A percentile compares a stretch with the other conserved stretches of the same genome.
Conservation (phyloP, 202 grass and related monocot species). For the Setaria italica region DNA sequence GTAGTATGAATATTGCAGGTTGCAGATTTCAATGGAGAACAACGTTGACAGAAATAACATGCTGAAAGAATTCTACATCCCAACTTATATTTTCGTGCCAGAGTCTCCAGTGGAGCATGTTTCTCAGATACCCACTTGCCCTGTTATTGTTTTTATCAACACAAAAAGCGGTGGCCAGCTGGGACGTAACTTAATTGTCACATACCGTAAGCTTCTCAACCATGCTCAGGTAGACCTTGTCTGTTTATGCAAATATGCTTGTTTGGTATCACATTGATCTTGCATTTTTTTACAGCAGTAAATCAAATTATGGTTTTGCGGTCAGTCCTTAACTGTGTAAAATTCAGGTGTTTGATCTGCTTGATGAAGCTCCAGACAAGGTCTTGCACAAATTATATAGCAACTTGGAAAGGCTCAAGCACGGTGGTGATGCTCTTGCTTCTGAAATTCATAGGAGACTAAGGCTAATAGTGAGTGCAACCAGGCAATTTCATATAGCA, state of each 20-base stretch:
- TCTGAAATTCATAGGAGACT: conserved; percentile 69
- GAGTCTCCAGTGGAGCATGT: conserved; percentile 50
- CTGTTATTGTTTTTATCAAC: conserved; percentile 94
- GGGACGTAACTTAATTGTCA: conserved; percentile 72
- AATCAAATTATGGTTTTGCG: conserved; percentile 26
- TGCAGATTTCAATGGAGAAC: conserved; percentile 51
- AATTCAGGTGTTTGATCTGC: conserved; percentile 83
- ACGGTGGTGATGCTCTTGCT: conserved; percentile 69
- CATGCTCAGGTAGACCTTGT: conserved; percentile 70
- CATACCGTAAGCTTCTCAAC: conserved; percentile 82
- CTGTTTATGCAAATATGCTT: conserved; percentile 35
- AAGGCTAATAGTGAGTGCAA: conserved; percentile 87
- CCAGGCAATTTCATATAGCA: conserved; percentile 37
- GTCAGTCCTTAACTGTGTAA: conserved; percentile 45
- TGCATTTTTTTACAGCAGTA: conserved; percentile 34
- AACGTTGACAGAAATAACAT: conserved; percentile 41
- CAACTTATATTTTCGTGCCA: conserved; percentile 63
- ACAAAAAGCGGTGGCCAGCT: conserved; percentile 87
- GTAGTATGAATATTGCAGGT: conserved; percentile 44
- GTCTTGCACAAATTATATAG: conserved; percentile 73
- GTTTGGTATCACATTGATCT: background rate
- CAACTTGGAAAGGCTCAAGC: conserved; percentile 83
- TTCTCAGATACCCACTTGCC: conserved; percentile 69
- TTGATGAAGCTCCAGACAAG: conserved; percentile 82
- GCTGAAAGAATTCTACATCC: conserved; percentile 79